Conservation (phyloP, 371 early-diverging fungal species). For the Sporodiniella umbellata region DNA sequence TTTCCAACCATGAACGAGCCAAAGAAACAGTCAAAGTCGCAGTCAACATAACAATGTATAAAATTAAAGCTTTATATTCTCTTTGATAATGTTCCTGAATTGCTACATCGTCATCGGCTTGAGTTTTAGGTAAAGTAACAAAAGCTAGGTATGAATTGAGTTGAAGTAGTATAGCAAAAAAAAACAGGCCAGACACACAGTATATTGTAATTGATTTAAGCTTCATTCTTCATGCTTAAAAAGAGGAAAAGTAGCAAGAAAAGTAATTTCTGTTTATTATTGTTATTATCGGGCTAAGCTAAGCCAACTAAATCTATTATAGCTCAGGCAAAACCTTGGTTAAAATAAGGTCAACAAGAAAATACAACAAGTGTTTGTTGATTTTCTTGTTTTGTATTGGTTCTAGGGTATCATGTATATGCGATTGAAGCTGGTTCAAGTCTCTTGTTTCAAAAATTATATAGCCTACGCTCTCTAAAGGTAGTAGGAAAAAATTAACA, state of each 20-base stretch:
- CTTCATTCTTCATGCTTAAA: neutral
- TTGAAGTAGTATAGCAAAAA: conserved; percentile 7
- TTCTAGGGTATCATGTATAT: conserved; percentile 34
- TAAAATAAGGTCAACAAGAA: conserved; percentile 38
- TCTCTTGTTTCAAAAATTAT: conserved; percentile 37
- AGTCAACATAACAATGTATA: neutral
- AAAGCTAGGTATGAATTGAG: conserved; percentile 14
- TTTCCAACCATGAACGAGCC: neutral
- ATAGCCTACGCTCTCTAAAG: conserved; percentile 12
- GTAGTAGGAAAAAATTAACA: neutral
- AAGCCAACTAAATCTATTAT: neutral
- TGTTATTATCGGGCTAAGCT: neutral
- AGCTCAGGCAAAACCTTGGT: conserved; percentile 41
- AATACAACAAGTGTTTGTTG: conserved; percentile 43
- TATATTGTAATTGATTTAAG: conserved; percentile 1
- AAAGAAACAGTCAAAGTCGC: neutral
- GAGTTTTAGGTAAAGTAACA: neutral
- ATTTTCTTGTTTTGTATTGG: conserved; percentile 47
- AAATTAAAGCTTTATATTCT: conserved; percentile 11
- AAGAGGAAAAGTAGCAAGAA: neutral
- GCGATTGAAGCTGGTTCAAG: conserved; percentile 32
- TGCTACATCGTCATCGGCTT: neutral
- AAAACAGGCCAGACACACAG: conserved; percentile 3
- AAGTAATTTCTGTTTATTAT: neutral
- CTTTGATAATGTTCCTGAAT: conserved; percentile 13